phyloP scores from a whole-genome alignment of 768 basidiomycete species.

The Boletus vinaceobasis region DNA sequence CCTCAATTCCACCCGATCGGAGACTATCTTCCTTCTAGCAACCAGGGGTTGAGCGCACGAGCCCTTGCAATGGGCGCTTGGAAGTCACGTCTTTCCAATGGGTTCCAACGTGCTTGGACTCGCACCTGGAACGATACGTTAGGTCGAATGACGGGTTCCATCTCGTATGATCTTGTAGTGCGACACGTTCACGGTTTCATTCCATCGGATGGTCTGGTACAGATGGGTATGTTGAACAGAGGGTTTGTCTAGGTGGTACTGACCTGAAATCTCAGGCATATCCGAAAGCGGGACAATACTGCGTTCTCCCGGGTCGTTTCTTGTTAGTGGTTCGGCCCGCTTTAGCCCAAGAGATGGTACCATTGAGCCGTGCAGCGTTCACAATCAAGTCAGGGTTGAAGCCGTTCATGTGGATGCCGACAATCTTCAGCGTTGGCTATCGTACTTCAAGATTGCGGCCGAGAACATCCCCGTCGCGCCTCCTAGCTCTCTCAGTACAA shows the following conservation, averaged over 20 bases:
- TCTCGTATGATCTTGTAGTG: slow-evolving; percentile 48
- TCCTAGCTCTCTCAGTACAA: slow-evolving; percentile 1
- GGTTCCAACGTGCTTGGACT: slow-evolving; percentile 62
- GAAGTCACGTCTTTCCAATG: slow-evolving; percentile 57
- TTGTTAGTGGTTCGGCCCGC: slow-evolving; percentile 45
- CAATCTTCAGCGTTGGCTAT: slow-evolving; percentile 23
- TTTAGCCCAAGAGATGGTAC: slow-evolving; percentile 58
- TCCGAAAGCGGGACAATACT: slow-evolving; percentile 39
- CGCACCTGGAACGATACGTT: slow-evolving; percentile 69
- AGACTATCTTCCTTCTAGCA: slow-evolving; percentile 12
- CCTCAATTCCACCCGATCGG: slow-evolving; percentile 29
- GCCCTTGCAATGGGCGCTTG: slow-evolving; percentile 53
- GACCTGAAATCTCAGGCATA: slow-evolving; percentile 9
- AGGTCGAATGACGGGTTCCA: slow-evolving; percentile 58
- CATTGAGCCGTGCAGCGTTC: slow-evolving; percentile 52
- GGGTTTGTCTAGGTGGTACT: not conserved
- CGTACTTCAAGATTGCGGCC: slow-evolving; percentile 6
- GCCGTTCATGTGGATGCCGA: slow-evolving; percentile 48
- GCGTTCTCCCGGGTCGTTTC: slow-evolving; percentile 43
- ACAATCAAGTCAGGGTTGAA: slow-evolving; percentile 43
- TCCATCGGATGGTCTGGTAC: slow-evolving; percentile 20
- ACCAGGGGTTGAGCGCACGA: slow-evolving; percentile 31
- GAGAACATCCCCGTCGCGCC: not conserved
- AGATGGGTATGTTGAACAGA: slow-evolving; percentile 28
- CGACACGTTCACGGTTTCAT: slow-evolving; percentile 44